Percentiles rank a stretch among this genome's conserved stretches.
Evolutionary conservation across 345 rosid genomes (phyloP).

Genomic region (Nephelium lappaceum): DNA sequence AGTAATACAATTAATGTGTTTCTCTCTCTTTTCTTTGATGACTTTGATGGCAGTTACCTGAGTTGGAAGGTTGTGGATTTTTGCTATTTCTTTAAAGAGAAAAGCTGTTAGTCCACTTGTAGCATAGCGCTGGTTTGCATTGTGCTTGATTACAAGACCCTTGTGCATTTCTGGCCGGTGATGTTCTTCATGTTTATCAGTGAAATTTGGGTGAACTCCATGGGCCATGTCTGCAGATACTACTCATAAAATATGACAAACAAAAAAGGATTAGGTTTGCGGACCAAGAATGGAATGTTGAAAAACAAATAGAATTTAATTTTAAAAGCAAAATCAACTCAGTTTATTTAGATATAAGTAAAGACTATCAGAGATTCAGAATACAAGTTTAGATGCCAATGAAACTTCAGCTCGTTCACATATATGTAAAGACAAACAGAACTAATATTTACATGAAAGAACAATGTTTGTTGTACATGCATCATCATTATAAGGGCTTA

Average conservation of each 20-base stretch:
- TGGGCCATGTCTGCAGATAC: constrained; percentile 99
- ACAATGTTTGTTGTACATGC: neutral
- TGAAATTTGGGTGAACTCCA: constrained; percentile 88
- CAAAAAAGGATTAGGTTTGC: constrained; percentile 6
- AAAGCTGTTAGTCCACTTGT: constrained; percentile 89
- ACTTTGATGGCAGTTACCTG: constrained; percentile 54
- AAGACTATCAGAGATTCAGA: neutral
- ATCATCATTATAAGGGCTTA: neutral
- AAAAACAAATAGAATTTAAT: neutral
- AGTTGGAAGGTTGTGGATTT: constrained; percentile 73
- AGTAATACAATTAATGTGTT: neutral
- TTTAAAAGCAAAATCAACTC: neutral
- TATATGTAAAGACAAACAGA: neutral
- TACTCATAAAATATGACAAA: constrained; percentile 29
- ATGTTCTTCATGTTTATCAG: constrained; percentile 87
- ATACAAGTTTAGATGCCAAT: neutral
- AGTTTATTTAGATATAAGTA: neutral
- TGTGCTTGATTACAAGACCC: constrained; percentile 94
- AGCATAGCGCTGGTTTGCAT: constrained; percentile 94
- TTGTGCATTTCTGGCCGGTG: constrained; percentile 89
- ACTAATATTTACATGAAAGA: neutral
- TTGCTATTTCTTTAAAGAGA: constrained; percentile 91
- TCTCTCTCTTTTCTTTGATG: neutral
- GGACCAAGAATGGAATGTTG: neutral
- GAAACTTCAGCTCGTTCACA: neutral